A percentile compares a stretch with the other conserved stretches of the same genome.
These are phyloP conservation scores for Pterocarpus macrocarpus DNA, from an alignment of 306 rosid species.

Conservation along the genomic window DNA sequence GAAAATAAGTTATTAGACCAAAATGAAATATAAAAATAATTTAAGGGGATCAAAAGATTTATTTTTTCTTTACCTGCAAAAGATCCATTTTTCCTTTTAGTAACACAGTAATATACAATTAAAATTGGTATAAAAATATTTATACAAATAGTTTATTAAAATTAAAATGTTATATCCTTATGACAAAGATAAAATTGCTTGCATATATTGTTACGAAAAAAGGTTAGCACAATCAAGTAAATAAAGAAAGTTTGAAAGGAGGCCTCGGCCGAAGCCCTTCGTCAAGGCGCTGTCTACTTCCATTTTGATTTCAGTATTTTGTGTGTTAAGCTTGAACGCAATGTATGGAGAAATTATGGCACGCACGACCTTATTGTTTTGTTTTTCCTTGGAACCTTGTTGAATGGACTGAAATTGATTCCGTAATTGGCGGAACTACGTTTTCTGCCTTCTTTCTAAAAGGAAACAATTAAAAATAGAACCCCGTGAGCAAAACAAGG, in stretches of 20 bases:
- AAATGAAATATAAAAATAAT: too few species aligned
- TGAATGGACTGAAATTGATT: constrained; percentile 32
- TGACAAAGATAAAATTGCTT: too few species aligned
- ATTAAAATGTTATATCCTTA: too few species aligned
- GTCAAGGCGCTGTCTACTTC: neutral
- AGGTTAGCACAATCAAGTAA: neutral
- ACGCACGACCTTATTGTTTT: neutral
- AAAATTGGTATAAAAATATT: too few species aligned
- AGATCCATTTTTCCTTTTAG: too few species aligned
- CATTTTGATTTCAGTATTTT: neutral
- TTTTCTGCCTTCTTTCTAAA: neutral
- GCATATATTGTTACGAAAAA: too few species aligned
- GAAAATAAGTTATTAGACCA: too few species aligned
- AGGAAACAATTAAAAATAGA: neutral
- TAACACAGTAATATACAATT: too few species aligned
- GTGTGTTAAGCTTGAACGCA: neutral
- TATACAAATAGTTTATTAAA: too few species aligned
- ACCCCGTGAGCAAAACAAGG: neutral
- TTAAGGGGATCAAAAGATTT: too few species aligned
- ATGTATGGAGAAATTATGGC: constrained; percentile 3
- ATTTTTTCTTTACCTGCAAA: too few species aligned
- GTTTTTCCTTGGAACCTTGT: neutral
- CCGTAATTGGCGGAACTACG: constrained; percentile 55
- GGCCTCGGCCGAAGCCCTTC: neutral
- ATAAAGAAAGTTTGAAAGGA: neutral